Base-by-base conservation (phyloP, 139 green algal genomes). In the Mychonastes homosphaera region DNA sequence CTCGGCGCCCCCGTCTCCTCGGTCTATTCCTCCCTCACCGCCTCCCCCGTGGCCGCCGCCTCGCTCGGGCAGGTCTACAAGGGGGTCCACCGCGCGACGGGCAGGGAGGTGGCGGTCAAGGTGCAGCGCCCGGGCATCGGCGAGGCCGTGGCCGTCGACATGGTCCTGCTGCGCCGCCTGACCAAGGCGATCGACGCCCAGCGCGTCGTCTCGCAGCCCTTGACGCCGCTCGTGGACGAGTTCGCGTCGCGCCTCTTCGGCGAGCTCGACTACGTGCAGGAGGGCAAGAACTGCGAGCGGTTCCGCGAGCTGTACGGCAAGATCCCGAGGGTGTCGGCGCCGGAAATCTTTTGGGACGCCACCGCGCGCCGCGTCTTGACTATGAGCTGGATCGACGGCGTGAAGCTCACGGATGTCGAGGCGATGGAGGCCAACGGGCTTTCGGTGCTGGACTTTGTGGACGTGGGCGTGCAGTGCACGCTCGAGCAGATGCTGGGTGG, bases 331-430 rank as follows among this genome's bases (percentile, higher is more conserved):
- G 79, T 96, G 26, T 66, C 81, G 4, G 82, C 78, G 16, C 87
- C 87, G 6, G 46, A 24, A 18, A 91, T 96, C 54, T 78, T 87
- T 38, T 86, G 79, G 75, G 27, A 70, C 33, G 63, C 71, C 49
- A 78, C 62, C 9, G 24, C 46, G 3, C 62, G 75, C 6, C 49
- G 82, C 0, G 88, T 97, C 39, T 68, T 98, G 40, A 87, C 76
- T n/a, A 97, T 96, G 88, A 87, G 96, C 67, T 98, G 90, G 89
- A 92, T 97, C 24, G 87, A 98, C 8, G 91, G 92, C 8, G 76
- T 94, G 18, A 97, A 97, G 74, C 77, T 96, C 7, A 96, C 83
- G 21, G 80, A 96, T 40, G 40, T 56, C 36, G 63, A 62, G 46
- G 70, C 55, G 27, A 87, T 94, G 75, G 54, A 53, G 19, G 70